Base-by-base conservation (phyloP, 805 yeast genomes). In the Lachancea meyersii region DNA sequence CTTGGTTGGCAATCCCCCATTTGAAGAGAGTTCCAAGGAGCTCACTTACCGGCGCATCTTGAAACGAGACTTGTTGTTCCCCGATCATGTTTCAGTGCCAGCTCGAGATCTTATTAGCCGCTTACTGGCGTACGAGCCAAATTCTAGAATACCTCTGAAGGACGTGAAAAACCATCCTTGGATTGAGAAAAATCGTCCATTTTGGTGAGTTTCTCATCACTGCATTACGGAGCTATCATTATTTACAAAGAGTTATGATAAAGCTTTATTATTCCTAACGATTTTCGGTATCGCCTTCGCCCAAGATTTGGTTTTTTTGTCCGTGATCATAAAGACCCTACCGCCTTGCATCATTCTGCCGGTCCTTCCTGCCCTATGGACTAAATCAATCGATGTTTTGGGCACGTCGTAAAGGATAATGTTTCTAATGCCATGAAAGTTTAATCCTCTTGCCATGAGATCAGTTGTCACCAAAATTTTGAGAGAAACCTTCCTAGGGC, bases 281-380 rank as follows among this genome's bases (percentile, higher is more conserved):
- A 82, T 80, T 41, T 72, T 79, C 21, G 88, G 88, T 36, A 88
- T 68, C 2, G 93, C 95, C 54, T 79, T 80, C 21, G 87, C 81
- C 87, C 94, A 87, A 4, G 84, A 72, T 52, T 82, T 81, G n/a
- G 75, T 71, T 38, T 71, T 63, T 48, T 80, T 79, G 48, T 80
- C 82, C 21, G 82, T 81, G 40, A 91, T 77, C 55, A 93, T 68
- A 48, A 87, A 82, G 1, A 86, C 96, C 47, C 96, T 73, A 11
- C 98, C 98, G 28, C 82, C 72, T 55, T 82, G 87, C 35, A 83
- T 85, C 84, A 89, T 81, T 60, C 98, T 69, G 2, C 96, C 97
- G 0, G 97, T 91, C 65, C 98, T 76, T 1, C 98, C 98, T 1
- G 86, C 82, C 48, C 98, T 71, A 60, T 91, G 97, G 17, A 91